Evolutionary conservation across 148 eudicot species (phyloP).

Genomic region (Cornus suecica): DNA sequence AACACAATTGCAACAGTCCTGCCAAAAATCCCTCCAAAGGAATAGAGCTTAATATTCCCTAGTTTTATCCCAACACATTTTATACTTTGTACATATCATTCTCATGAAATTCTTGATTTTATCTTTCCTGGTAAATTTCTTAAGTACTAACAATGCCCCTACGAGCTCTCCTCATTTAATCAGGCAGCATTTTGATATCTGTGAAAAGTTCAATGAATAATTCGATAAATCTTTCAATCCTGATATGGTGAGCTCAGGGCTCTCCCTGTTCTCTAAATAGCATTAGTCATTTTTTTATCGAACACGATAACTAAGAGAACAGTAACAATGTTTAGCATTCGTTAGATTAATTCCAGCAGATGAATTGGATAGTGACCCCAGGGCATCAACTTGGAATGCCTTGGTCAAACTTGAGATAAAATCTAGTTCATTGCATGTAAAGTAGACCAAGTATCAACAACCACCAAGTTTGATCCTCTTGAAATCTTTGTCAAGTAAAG

Average conservation of each 20-base stretch:
- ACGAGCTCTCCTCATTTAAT: too few relatives aligned
- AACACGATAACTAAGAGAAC: neutral
- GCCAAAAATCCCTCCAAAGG: neutral
- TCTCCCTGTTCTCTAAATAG: too few relatives aligned
- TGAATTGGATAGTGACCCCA: neutral
- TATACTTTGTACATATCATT: neutral
- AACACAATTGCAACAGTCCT: neutral
- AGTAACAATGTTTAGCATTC: neutral
- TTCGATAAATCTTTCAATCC: too few relatives aligned
- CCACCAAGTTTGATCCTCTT: neutral
- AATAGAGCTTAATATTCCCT: too few relatives aligned
- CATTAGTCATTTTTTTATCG: neutral
- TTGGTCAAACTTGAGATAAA: neutral
- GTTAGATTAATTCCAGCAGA: neutral
- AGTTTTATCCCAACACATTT: neutral
- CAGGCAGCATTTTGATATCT: too few relatives aligned
- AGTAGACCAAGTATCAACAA: neutral
- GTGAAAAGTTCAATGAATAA: too few relatives aligned
- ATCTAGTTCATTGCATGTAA: neutral
- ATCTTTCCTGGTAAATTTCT: too few relatives aligned
- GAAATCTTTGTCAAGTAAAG: neutral
- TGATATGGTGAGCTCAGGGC: too few relatives aligned
- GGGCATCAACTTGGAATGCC: neutral
- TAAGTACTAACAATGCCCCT: too few relatives aligned
- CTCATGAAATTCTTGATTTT: neutral